Evolutionary conservation across 805 yeast species (phyloP), one percentile per base, ranked within the genome.

Genomic region (Metschnikowia corniflorae): DNA sequence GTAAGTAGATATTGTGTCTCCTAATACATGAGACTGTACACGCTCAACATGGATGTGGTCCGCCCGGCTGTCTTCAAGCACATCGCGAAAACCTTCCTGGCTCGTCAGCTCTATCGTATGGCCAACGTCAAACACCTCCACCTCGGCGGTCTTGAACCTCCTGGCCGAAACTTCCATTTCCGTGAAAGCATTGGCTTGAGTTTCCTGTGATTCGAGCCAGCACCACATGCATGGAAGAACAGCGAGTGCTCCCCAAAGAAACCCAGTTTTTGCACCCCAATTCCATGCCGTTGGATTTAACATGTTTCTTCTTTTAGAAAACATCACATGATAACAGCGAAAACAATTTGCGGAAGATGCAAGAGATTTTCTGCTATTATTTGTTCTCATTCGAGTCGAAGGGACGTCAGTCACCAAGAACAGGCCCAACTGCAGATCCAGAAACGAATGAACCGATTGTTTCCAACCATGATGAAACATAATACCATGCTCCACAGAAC

Each of bases 141-240:
- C 72, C 26, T 58, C 58, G 19, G 71, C 60, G 21, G 37, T 34
- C 38, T 56, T 58, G 58, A 73, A 73, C 47, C 66, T 57, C 55
- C 78, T 69, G 6, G 78, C 75, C 7, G 54, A 44, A 25, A 65
- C 55, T 3, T 78, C 84, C 51, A 80, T 60, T 50, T 80, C 84
- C 33, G 77, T 80, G 51, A 64, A 77, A 0, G 83, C 75, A 54
- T 79, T 67, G 32, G 68, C 71, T 46, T 65, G 64, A 18, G 82
- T 73, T 54, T 80, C 86, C 7, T 85, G 85, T 33, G 77, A 60
- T 33, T 73, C 69, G 55, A 74, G 70, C 55, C 59, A 69, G 22
- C 65, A 57, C 76, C 77, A 75, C 25, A 66, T 15, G 13, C 61
- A 40, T 21, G 56, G 50, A 27, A 51, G 25, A 14, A 59, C 14